phyloP scores from a whole-genome alignment of 164 flowering plant genomes.

The Piper longum region DNA sequence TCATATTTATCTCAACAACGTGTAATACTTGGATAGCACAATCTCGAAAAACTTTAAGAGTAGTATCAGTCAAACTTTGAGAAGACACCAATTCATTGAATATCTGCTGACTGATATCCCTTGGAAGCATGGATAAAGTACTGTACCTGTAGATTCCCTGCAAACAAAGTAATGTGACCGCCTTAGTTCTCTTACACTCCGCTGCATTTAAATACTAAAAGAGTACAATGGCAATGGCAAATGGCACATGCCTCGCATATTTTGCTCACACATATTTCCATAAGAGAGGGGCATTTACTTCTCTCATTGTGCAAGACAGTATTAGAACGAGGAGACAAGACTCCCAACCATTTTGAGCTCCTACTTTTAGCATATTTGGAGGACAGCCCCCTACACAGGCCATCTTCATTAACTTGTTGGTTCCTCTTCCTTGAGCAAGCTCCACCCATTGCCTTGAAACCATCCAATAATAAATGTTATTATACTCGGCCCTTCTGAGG shows the following conservation, averaged over 20 bases:
- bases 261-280: constrained; percentile 59
- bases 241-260: constrained; percentile 40
- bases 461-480: not conserved
- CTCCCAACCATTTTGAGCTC: constrained; percentile 84
- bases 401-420: constrained; percentile 47
- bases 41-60: constrained; percentile 70
- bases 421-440: constrained; percentile 93
- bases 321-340: constrained; percentile 31
- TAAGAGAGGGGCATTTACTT: constrained; percentile 51
- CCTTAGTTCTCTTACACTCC: too few relatives aligned
- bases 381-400: constrained; percentile 32
- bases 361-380: constrained; percentile 52
- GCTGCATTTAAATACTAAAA: too few relatives aligned
- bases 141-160: constrained; percentile 49
- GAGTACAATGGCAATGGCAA: not conserved
- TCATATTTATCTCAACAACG: too few relatives aligned
- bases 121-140: constrained; percentile 59
- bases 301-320: constrained; percentile 20
- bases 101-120: constrained; percentile 82
- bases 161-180: not conserved
- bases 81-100: constrained; percentile 65
- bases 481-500: not conserved
- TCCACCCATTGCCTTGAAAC: constrained; percentile 56
- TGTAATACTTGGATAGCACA: constrained; percentile 72
- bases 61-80: constrained; percentile 29